A percentile compares a stretch with the other conserved stretches of the same genome.
Conservation (phyloP, 2,329 filamentous ascomycete genomes). For the Arthrobotrys megalospora region DNA sequence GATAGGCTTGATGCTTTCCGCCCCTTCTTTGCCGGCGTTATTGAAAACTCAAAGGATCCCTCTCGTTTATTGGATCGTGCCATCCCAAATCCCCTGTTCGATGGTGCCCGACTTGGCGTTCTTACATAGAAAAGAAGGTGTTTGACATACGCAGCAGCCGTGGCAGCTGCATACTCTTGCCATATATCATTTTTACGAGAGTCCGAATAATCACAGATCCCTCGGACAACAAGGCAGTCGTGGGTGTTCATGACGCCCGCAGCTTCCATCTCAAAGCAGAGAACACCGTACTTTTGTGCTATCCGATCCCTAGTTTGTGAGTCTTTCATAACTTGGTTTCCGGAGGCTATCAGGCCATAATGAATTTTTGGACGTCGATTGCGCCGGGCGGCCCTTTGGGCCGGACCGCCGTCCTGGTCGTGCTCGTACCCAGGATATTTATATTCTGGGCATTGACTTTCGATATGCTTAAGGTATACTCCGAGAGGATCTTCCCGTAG, state of each 20-base stretch:
- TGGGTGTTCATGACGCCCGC: conserved; percentile 16
- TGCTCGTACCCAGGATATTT: conserved; percentile 19
- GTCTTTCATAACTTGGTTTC: conserved; percentile 31
- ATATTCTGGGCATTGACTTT: neutral
- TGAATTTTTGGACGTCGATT: conserved; percentile 20
- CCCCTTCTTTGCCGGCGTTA: too few species aligned
- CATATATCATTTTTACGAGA: conserved; percentile 35
- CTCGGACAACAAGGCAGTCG: conserved; percentile 35
- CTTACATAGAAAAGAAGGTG: neutral
- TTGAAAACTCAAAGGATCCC: too few species aligned
- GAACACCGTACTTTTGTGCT: conserved; percentile 1
- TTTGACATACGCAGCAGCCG: conserved; percentile 14
- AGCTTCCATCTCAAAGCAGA: conserved; percentile 46
- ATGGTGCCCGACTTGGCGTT: too few species aligned
- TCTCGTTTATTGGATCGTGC: too few species aligned
- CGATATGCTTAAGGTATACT: conserved; percentile 23
- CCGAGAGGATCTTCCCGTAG: conserved; percentile 2
- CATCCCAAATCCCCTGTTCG: too few species aligned
- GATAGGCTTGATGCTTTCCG: too few species aligned
- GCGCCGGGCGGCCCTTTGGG: too few species aligned
- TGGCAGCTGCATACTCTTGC: conserved; percentile 43
- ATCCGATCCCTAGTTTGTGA: conserved; percentile 7
- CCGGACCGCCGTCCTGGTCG: neutral
- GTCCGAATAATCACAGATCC: conserved; percentile 44
- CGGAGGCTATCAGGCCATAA: conserved; percentile 48